Evolutionary conservation across 805 yeast species (phyloP), one percentile per base, ranked within the genome.

Genomic region (Candida quercuum): DNA sequence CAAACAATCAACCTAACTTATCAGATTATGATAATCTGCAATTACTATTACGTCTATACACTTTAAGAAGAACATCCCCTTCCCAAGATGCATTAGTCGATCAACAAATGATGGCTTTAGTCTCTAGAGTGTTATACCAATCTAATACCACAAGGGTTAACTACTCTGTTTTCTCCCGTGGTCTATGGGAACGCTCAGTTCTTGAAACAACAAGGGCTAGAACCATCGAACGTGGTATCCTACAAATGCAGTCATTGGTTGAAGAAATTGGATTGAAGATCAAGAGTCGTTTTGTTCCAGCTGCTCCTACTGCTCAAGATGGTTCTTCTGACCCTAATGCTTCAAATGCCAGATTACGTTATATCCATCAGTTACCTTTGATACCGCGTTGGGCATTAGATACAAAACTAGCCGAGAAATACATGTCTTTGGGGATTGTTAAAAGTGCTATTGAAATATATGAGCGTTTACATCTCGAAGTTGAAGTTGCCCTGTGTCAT

Each of bases 171-270:
- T 87, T 80, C 51, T 76, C 89, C 2, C 70, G 89, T 44, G 84
- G 95, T 0, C 64, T 93, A 31, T 93, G 97, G 96, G 85, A 82
- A 52, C 75, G 98, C 57, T 86, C 96, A 7, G 51, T 85, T 16
- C 65, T 89, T 26, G 99, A 93, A 57, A 75, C 95, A 0, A 70
- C 72, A 35, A 80, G 78, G 47, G 78, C 95, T 1, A 80, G 84
- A 55, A 91, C 97, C 1, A 81, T 91, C 18, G 98, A 93, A 62
- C 74, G 99, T 57, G 98, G 98, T 35, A 79, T 89, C 5, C 67
- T 93, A 36, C 99, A 93, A 61, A 80, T 93, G 81, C 91, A 89
- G 38, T 81, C 95, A 3, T 66, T 93, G 30, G 93, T 89, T 20
- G 96, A 88, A 54, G 96, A 89, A 57, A 66, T 87, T 19, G 95